Evolutionary conservation across 2,329 filamentous ascomycete species (phyloP).

Genomic region (Tothia fuscella): DNA sequence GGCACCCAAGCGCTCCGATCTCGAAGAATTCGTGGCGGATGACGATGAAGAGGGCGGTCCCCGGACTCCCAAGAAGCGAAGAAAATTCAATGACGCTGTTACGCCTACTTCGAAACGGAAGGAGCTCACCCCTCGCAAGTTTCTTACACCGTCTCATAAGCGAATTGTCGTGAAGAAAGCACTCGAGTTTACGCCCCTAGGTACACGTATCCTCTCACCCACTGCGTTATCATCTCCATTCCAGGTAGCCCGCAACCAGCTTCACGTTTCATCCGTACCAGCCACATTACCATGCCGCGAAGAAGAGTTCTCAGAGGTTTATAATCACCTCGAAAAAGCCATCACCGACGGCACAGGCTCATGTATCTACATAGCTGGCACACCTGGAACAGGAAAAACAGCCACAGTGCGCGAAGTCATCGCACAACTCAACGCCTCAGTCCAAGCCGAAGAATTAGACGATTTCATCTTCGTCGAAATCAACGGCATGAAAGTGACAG

Average conservation of each 20-base stretch:
- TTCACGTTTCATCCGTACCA: conserved; percentile 91
- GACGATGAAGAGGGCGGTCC: conserved; percentile 30
- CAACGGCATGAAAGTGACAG: conserved; percentile 99
- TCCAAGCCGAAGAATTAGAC: conserved; percentile 80
- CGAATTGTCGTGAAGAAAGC: conserved; percentile 70
- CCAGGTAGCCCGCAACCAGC: conserved; percentile 72
- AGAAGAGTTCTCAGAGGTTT: conserved; percentile 81
- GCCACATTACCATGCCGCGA: conserved; percentile 82
- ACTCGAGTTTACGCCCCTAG: conserved; percentile 90
- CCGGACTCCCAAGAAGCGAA: conserved; percentile 34
- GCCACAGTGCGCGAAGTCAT: conserved; percentile 95
- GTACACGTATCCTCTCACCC: conserved; percentile 71
- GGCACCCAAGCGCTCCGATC: conserved; percentile 23
- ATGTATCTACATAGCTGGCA: conserved; percentile 99
- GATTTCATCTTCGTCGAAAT: conserved; percentile 99
- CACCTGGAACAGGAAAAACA: conserved; percentile 92
- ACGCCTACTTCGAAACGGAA: conserved; percentile 35
- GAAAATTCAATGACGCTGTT: conserved; percentile 32
- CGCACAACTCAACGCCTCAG: conserved; percentile 74
- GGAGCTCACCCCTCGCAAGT: conserved; percentile 37
- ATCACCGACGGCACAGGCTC: conserved; percentile 88
- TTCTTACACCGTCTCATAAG: conserved; percentile 53
- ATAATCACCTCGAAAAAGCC: conserved; percentile 84
- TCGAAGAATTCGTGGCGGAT: conserved; percentile 33
- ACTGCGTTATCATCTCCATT: conserved; percentile 76